phyloP scores from a whole-genome alignment of 106 monocot genomes.

The Apostasia ramifera region DNA sequence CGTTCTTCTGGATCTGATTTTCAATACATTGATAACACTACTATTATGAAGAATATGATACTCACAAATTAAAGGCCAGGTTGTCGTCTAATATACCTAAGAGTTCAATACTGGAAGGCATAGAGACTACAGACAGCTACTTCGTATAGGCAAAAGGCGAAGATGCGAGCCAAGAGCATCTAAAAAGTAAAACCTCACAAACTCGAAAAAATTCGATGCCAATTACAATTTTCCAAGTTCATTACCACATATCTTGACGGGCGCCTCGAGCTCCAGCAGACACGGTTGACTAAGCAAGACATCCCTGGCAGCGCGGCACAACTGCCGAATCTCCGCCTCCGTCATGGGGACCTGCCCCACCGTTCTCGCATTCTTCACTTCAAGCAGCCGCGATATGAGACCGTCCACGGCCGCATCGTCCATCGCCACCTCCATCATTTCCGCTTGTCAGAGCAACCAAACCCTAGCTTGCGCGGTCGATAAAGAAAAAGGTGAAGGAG shows the following conservation, averaged over 20 bases:
- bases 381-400: slow-evolving; percentile 24
- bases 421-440: slow-evolving; percentile 13
- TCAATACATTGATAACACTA: too few species aligned
- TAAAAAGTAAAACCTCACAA: not conserved
- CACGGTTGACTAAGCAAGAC: slow-evolving; percentile 34
- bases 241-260: slow-evolving; percentile 32
- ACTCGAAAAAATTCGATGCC: not conserved
- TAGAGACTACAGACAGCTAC: too few species aligned
- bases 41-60: too few species aligned
- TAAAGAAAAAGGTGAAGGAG: not conserved
- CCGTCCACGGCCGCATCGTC: slow-evolving; percentile 29
- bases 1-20: too few species aligned
- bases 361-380: slow-evolving; percentile 20
- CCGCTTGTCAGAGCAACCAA: slow-evolving; percentile 17
- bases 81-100: too few species aligned
- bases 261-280: slow-evolving; percentile 42
- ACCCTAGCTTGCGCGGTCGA: not conserved
- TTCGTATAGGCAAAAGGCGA: too few species aligned
- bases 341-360: slow-evolving; percentile 23
- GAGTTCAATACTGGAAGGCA: too few species aligned
- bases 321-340: slow-evolving; percentile 39
- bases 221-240: not conserved
- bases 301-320: slow-evolving; percentile 29
- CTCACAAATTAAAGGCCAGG: too few species aligned
- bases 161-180: too few species aligned